Conservation (phyloP, 495 filamentous ascomycete genomes). For the Hamigera avellanea region DNA sequence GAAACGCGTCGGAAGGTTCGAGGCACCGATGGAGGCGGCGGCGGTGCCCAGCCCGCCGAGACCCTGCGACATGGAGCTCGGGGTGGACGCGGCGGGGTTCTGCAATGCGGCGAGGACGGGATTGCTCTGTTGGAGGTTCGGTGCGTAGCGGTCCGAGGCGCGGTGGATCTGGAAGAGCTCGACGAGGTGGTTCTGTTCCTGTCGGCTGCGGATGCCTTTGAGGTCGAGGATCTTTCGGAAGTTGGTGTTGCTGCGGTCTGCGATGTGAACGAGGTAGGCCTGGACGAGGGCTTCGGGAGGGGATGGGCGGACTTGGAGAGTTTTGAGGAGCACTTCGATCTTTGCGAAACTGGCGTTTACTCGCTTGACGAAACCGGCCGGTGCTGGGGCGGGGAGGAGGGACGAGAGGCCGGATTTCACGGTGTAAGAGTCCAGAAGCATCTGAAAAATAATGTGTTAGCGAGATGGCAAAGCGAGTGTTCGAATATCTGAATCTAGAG, state of each 20-base stretch:
- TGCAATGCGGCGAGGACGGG: constrained; percentile 30
- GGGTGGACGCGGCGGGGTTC: constrained; percentile 23
- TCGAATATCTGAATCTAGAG: too few relatives aligned
- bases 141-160: constrained; percentile 41
- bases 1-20: constrained; percentile 44
- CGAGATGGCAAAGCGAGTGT: too few relatives aligned
- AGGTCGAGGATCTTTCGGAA: constrained; percentile 94
- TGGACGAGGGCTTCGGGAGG: constrained; percentile 92
- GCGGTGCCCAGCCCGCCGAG: constrained; percentile 22
- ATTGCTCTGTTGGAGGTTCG: constrained; percentile 31
- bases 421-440: constrained; percentile 90
- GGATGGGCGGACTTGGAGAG: constrained; percentile 82
- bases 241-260: constrained; percentile 80
- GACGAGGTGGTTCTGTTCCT: constrained; percentile 70
- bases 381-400: constrained; percentile 32
- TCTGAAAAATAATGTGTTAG: constrained; percentile 28
- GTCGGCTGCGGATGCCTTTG: constrained; percentile 68
- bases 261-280: constrained; percentile 91
- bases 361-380: constrained; percentile 68
- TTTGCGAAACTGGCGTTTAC: constrained; percentile 76
- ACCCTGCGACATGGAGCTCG: constrained; percentile 30
- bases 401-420: constrained; percentile 67
- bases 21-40: constrained; percentile 30
- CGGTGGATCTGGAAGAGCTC: constrained; percentile 85
- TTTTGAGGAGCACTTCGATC: constrained; percentile 89